A percentile compares a stretch with the other conserved stretches of the same genome.
These are phyloP conservation scores for Diplocarpon mali DNA, from an alignment of 2,329 filamentous ascomycete genomes.

Conservation along the genomic window DNA sequence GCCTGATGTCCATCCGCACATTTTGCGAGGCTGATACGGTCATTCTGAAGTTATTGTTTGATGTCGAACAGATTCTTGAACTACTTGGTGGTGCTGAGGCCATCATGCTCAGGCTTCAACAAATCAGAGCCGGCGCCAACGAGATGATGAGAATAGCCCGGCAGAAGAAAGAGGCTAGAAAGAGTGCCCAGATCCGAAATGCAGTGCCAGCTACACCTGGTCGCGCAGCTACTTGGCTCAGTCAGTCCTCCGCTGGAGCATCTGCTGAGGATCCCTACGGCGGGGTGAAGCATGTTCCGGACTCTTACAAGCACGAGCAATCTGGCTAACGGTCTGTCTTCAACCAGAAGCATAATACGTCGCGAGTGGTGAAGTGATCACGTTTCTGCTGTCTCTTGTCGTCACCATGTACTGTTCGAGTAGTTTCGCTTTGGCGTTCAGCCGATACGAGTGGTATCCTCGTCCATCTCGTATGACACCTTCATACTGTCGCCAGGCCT, in stretches of 20 bases:
- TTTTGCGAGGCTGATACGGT: constrained; percentile 38
- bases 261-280: constrained; percentile 12
- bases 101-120: constrained; percentile 21
- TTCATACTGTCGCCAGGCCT: too few relatives aligned
- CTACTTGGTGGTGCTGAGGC: constrained; percentile 30
- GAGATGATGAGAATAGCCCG: constrained; percentile 17
- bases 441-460: too few relatives aligned
- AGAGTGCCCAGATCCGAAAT: background rate
- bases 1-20: constrained; percentile 37
- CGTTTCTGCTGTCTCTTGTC: too few relatives aligned
- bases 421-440: too few relatives aligned
- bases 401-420: too few relatives aligned
- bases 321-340: background rate
- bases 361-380: too few relatives aligned
- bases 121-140: constrained; percentile 19
- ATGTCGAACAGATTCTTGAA: constrained; percentile 36
- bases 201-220: constrained; percentile 1
- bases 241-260: constrained; percentile 4
- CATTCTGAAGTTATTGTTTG: constrained; percentile 37
- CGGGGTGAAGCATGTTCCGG: constrained; percentile 19
- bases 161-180: constrained; percentile 7
- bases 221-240: constrained; percentile 8
- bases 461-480: too few relatives aligned
- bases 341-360: too few relatives aligned
- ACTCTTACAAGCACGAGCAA: constrained; percentile 7